Evolutionary conservation across 108 stramenopile genomes (phyloP), one percentile per base, ranked within the genome.

Genomic region (Nitzschia inconspicua): DNA sequence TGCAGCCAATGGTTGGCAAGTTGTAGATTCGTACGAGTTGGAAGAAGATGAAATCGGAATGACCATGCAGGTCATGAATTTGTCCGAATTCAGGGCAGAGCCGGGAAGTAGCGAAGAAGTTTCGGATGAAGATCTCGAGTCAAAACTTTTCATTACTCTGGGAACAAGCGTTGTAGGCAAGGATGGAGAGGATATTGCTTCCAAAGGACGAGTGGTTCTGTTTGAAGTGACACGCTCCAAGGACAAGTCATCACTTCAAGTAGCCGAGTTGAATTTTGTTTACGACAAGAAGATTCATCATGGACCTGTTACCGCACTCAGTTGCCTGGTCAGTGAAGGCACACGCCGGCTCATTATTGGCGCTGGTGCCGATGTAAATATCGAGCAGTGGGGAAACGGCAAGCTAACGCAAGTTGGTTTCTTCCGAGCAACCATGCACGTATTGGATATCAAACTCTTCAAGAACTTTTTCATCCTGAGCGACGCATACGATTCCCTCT

Each of bases 391-490:
- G 93, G 85, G 86, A 8, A 73, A 59, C 28, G 80, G 64, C 25
- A 89, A 86, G 44, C 72, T 94, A 46, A 85, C 84, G 0, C 93
- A 94, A 72, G 89, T 94, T 50, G 93, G 93, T 14, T 94, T 94
- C 56, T 94, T 86, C 54, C 84, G 89, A 32, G 89, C 86, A 11
- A 86, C 85, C 19, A 90, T 90, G 93, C 87, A 90, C 37, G 67
- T 94, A 39, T 73, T 77, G 47, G 73, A 88, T 57, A 88, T 89
- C 41, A 77, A 72, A 10, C 57, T 89, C 3, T 88, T 94, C 80
- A 90, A 90, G 48, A 89, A 75, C 37, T 94, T 86, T 57, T 72
- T 94, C 36, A 52, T 94, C 24, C 52, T 94, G 24, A 78, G 80
- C 42, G 93, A 94, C 65, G 81, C 82, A 4, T 94, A 94, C 47